These are phyloP conservation scores for Pythium rishiriense DNA, from an alignment of 352 stramenopile genomes.

Conservation along the genomic window DNA sequence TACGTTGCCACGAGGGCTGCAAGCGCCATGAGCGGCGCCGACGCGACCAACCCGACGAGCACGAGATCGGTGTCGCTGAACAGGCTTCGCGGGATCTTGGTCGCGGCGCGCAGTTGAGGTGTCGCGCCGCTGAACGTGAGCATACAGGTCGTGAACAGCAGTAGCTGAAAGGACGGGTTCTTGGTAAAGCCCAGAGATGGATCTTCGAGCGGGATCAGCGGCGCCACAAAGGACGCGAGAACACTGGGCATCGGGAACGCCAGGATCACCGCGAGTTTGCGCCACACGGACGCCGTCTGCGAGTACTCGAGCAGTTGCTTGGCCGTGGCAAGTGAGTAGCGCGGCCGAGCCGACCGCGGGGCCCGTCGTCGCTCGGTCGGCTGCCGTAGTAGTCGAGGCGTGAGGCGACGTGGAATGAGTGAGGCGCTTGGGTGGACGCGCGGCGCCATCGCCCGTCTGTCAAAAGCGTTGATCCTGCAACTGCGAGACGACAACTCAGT, in stretches of 20 bases:
- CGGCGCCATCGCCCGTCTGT: too few relatives aligned
- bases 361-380: background rate
- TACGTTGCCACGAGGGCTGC: background rate
- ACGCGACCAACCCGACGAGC: background rate
- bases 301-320: background rate
- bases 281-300: background rate
- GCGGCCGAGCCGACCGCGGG: background rate
- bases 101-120: background rate
- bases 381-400: too few relatives aligned
- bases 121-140: background rate
- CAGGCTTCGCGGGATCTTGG: background rate
- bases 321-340: background rate
- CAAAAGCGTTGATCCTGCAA: too few relatives aligned
- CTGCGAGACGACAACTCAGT: too few relatives aligned
- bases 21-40: background rate
- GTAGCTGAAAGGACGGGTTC: background rate
- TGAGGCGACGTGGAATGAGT: too few relatives aligned
- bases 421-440: too few relatives aligned
- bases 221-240: background rate
- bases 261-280: slow-evolving; percentile 2
- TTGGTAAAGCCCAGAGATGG: background rate
- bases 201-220: slow-evolving; percentile 8
- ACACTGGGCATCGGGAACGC: background rate
- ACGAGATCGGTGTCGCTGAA: background rate
- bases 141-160: background rate